phyloP scores from a whole-genome alignment of 2,329 filamentous ascomycete species.

The Cytospora mali region DNA sequence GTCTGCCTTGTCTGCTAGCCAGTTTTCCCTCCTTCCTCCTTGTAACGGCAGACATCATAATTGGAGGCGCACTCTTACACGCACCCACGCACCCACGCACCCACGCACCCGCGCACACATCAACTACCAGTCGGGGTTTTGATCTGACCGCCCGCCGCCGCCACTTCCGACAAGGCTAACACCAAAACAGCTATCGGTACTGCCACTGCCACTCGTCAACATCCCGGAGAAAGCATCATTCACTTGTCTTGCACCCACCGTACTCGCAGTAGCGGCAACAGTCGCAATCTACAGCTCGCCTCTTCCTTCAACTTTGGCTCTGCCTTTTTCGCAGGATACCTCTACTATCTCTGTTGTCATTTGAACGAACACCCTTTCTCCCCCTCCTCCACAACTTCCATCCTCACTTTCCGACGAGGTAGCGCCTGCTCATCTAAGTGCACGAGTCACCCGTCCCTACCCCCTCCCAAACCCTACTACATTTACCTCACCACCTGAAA shows the following conservation, averaged over 20 bases:
- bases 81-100: neutral
- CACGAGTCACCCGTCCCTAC: neutral
- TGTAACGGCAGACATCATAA: neutral
- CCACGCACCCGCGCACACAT: neutral
- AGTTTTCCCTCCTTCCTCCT: too few relatives aligned
- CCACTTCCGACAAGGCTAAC: neutral
- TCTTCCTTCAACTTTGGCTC: neutral
- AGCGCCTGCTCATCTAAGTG: slow-evolving; percentile 1
- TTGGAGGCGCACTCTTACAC: too few relatives aligned
- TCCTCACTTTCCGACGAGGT: slow-evolving; percentile 4
- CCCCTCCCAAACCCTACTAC: neutral
- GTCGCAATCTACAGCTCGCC: neutral
- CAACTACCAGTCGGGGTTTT: neutral
- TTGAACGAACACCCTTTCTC: neutral
- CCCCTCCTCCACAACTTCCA: neutral
- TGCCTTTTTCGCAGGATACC: neutral
- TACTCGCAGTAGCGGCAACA: neutral
- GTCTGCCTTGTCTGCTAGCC: too few relatives aligned
- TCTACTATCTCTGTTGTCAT: neutral
- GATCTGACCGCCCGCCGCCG: neutral
- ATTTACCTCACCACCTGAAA: neutral
- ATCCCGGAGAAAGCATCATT: too few relatives aligned
- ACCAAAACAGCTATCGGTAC: neutral
- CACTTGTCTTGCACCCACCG: neutral
- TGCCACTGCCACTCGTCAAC: too few relatives aligned